Conservation (phyloP, 2,329 filamentous ascomycete genomes). For the Venturia aucupariae region DNA sequence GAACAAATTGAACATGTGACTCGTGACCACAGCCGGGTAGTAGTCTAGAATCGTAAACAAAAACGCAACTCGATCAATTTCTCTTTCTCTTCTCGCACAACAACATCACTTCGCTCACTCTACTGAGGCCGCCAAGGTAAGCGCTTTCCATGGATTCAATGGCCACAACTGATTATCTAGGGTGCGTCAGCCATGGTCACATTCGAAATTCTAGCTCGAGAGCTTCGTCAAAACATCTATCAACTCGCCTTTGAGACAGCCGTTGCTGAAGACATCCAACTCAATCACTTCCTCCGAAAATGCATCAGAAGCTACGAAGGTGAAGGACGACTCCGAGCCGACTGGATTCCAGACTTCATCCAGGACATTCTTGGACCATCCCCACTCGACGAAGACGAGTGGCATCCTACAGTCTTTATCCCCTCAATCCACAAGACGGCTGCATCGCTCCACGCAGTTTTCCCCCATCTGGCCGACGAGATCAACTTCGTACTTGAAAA, state of each 20-base stretch:
- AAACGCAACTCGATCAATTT: too few species aligned
- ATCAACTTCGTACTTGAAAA: background rate
- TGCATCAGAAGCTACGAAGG: background rate
- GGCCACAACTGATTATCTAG: background rate
- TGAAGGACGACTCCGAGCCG: too few species aligned
- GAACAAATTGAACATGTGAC: too few species aligned
- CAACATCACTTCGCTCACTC: background rate
- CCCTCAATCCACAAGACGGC: too few species aligned
- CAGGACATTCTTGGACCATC: too few species aligned
- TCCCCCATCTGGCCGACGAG: background rate
- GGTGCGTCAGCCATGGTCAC: background rate
- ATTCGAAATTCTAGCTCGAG: background rate
- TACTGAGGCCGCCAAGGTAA: background rate
- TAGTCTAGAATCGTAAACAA: too few species aligned
- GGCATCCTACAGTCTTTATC: too few species aligned
- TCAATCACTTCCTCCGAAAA: background rate
- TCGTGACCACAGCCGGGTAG: too few species aligned
- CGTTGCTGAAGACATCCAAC: background rate
- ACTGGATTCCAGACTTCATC: too few species aligned
- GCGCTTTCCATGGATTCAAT: background rate
- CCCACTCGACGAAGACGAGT: too few species aligned
- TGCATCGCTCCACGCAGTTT: too few species aligned
- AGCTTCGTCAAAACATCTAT: background rate
- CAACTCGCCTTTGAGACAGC: background rate
- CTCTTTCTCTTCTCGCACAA: too few species aligned